Percentiles rank a stretch among this genome's conserved stretches.
phyloP scores from a whole-genome alignment of 306 rosid genomes.

The Oxytropis ochrocephala region DNA sequence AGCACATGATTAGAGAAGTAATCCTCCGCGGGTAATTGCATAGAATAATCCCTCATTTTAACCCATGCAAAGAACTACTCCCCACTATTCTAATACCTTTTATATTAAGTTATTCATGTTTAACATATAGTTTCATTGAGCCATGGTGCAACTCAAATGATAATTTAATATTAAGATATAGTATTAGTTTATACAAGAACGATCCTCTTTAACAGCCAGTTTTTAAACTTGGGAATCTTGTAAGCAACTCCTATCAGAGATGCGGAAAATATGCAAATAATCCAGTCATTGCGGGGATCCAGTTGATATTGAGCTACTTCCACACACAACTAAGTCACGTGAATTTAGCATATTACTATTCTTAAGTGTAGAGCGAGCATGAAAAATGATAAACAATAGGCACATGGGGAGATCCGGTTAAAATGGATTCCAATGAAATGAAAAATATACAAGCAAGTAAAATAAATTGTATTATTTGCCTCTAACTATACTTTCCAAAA shows the following conservation, averaged over 20 bases:
- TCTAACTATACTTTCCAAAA: not conserved
- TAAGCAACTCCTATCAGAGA: too few species aligned
- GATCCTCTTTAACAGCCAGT: too few species aligned
- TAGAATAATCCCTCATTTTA: too few species aligned
- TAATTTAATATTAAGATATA: too few species aligned
- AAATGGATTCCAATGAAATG: not conserved
- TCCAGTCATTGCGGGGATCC: not conserved
- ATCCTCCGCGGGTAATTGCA: too few species aligned
- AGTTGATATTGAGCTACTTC: not conserved
- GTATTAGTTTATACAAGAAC: too few species aligned
- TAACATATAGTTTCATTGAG: not conserved
- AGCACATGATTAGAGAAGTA: too few species aligned
- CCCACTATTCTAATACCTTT: not conserved
- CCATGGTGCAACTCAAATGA: not conserved
- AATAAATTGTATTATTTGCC: constrained; percentile 1
- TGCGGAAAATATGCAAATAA: not conserved
- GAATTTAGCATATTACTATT: not conserved
- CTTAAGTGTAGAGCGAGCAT: not conserved
- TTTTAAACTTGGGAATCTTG: too few species aligned
- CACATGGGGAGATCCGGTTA: not conserved
- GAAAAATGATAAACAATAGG: constrained; percentile 5
- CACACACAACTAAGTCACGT: not conserved
- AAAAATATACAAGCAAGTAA: not conserved
- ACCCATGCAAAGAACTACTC: not conserved
- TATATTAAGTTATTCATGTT: not conserved